Evolutionary conservation across 1,284 basidiomycete genomes (phyloP), one percentile per base, ranked within the genome.

Genomic region (Tylopilus orsonianus): DNA sequence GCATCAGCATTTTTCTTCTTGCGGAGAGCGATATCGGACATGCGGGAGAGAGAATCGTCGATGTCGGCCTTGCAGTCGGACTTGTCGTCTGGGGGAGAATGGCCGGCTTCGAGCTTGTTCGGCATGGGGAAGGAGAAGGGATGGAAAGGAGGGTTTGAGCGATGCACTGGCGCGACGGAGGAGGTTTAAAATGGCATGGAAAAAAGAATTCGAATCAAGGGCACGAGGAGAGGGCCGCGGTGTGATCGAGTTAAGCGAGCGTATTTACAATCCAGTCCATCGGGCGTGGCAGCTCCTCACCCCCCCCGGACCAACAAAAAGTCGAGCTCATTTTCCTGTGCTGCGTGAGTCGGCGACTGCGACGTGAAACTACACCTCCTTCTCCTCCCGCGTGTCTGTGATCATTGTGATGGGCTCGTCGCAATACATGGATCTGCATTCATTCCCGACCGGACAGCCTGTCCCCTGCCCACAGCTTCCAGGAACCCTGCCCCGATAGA

Each of bases 1-100:
- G 80, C 80, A 59, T 88, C 85, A 37, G 87, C 87, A 58, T 90
- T 90, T 73, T 90, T 91, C 75, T 88, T 89, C 72, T 89, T 89
- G 57, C 87, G 75, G 57, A 87, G 73, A 32, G 83, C 82, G 27
- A 85, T 77, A 66, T 88, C 85, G 56, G 79, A 67, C 53, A 73
- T 61, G 52, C 70, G 70, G 42, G 60, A 40, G 23, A 41, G 4
- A 13, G 65, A 52, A 56, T 65, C 59, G 61, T 70, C 69, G 57
- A 71, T 50, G 68, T 70, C 77, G 40, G 67, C 56, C 59, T 77
- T 78, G 56, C 67, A 62, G 19, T 59, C 56, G 13, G 52, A 54
- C 48, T 54, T 53, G 51, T 66, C 55, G 61, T 59, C 70, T 57
- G 70, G 58, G 46, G 71, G 63, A 14, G 72, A 68, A 38, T 66